phyloP scores from a whole-genome alignment of 2,329 filamentous ascomycete genomes.

The Trichoderma sp. region DNA sequence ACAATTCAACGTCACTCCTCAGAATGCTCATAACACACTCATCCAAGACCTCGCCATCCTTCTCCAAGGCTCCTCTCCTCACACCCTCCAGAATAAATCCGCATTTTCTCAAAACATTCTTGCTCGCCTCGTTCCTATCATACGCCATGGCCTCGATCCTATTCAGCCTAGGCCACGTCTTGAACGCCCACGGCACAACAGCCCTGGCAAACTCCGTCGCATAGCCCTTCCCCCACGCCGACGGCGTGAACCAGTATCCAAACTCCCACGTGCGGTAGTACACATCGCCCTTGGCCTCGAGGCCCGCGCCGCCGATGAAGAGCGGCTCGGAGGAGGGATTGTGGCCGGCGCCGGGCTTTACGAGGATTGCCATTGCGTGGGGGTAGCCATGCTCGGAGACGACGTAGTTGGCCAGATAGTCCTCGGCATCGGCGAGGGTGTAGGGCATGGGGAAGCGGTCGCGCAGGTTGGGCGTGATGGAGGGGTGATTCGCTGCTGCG shows the following conservation, averaged over 20 bases:
- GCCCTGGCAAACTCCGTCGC: constrained; percentile 39
- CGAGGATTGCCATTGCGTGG: constrained; percentile 36
- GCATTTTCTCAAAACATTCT: not conserved
- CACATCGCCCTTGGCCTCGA: constrained; percentile 37
- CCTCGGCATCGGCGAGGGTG: constrained; percentile 36
- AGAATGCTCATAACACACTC: not conserved
- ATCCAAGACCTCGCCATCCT: constrained; percentile 5
- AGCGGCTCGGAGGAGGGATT: constrained; percentile 27
- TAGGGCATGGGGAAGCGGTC: constrained; percentile 47
- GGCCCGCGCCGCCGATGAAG: constrained; percentile 41
- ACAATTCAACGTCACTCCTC: not conserved
- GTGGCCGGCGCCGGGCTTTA: constrained; percentile 27
- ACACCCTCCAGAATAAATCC: constrained; percentile 4
- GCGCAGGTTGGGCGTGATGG: constrained; percentile 40
- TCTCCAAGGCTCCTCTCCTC: constrained; percentile 9
- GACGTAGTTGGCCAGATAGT: constrained; percentile 32
- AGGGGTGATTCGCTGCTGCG: constrained; percentile 36
- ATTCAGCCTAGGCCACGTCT: constrained; percentile 37
- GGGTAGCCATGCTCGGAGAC: constrained; percentile 24
- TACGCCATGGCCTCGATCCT: constrained; percentile 12
- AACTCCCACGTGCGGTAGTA: constrained; percentile 44
- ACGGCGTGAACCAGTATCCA: constrained; percentile 46
- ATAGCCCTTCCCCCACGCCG: constrained; percentile 46
- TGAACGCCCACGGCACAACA: constrained; percentile 44
- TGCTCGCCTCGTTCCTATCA: not conserved